These are phyloP conservation scores for Avena sativa DNA, from an alignment of 176 grass and related monocot species.

Conservation along the genomic window DNA sequence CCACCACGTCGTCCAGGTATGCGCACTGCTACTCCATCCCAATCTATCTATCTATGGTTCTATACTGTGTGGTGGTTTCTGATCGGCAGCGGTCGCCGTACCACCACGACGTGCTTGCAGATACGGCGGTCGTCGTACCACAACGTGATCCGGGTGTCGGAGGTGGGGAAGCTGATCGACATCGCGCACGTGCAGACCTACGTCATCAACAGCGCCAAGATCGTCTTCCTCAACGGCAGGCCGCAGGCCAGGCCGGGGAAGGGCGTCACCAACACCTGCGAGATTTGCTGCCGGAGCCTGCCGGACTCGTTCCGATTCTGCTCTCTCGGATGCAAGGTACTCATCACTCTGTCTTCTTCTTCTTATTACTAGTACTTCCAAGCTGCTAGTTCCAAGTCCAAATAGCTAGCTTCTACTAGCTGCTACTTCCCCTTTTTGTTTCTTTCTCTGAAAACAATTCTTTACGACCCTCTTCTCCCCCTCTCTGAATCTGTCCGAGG, in stretches of 20 bases:
- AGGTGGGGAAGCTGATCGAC: slow-evolving; percentile 78
- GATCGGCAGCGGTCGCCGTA: too few relatives aligned
- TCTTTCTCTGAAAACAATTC: background rate
- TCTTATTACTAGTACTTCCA: background rate
- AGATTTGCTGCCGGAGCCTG: slow-evolving; percentile 76
- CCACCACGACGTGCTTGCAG: too few relatives aligned
- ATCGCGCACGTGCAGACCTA: slow-evolving; percentile 83
- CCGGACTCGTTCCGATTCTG: slow-evolving; percentile 77
- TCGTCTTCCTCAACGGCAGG: slow-evolving; percentile 82
- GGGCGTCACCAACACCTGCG: slow-evolving; percentile 64
- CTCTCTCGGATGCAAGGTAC: slow-evolving; percentile 83
- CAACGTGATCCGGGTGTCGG: slow-evolving; percentile 79
- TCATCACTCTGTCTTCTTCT: background rate
- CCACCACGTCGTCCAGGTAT: slow-evolving; percentile 72
- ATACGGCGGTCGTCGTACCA: slow-evolving; percentile 79
- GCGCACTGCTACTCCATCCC: background rate
- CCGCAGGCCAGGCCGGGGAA: slow-evolving; percentile 66
- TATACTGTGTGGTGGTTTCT: too few relatives aligned
- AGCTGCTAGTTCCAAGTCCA: background rate
- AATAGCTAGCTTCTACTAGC: too few relatives aligned
- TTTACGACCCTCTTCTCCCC: background rate
- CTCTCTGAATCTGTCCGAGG: slow-evolving; percentile 14
- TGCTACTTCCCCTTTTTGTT: background rate
- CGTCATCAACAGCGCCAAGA: slow-evolving; percentile 83
- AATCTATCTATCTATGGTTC: background rate